Base-by-base conservation (phyloP, 2,329 filamentous ascomycete species). In the Cercospora sojina region DNA sequence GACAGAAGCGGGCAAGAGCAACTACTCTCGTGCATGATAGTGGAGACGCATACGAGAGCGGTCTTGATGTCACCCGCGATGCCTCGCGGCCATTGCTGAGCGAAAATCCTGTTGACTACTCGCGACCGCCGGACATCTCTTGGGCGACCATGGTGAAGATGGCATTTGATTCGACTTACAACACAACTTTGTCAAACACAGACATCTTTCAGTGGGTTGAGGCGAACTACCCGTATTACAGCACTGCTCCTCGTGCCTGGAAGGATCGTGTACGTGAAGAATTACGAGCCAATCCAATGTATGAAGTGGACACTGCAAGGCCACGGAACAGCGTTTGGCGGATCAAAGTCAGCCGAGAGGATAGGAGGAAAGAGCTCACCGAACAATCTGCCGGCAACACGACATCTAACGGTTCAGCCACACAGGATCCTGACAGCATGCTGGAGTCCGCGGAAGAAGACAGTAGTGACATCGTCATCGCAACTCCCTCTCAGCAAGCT, bases 201-300 rank as follows among this genome's bases (percentile, higher is more conserved):
- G 59, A 63, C 6, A 57, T 66, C 16, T 62, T 49, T 25, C 20
- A 41, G 16, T 66, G 64, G 64, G 32, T 66, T 6, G 59, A 66
- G 29, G 18, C 41, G 23, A 62, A 63, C 20, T 63, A 53, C n/a
- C 29, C 55, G 6, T 63, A 66, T 31, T 66, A 63, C 43, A 62
- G 59, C 18, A 55, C 64, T 16, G 59, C 59, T 18, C 43, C 59
- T 23, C 38, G n/a, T 9, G 29, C 5, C 16, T 66, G 64, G 64
- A 66, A 66, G 41, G 20, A 51, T 43, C 38, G 18, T 25, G 61
- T 66, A 27, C 53, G 53, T 23, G 56, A 56, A 13, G 64, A 66
- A 35, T 43, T 66, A 10, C 60, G 60, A 23, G 27, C 10, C 38
- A 66, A 63, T 53, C 20, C 38, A 18, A 53, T 27, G 29, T 62